Conservation (phyloP, 2,329 filamentous ascomycete species). For the Ilyonectria mors-panacis region DNA sequence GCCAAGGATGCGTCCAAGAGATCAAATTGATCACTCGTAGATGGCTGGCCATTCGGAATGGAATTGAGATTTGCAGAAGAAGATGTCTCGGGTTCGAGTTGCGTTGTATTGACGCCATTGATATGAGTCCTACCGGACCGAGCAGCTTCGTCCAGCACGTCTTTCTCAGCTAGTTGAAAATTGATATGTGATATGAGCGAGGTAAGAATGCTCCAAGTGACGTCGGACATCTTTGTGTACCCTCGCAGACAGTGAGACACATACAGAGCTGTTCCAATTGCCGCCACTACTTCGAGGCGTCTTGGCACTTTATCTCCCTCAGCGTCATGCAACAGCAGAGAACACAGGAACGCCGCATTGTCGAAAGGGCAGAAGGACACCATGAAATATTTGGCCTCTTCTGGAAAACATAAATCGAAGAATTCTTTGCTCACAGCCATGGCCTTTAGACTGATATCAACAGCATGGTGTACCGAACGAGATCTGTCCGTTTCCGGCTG, state of each 20-base stretch:
- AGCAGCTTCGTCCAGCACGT: neutral
- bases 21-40: neutral
- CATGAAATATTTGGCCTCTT: neutral
- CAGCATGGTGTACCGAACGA: neutral
- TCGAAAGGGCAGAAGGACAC: slow-evolving; percentile 3
- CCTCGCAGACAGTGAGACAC: neutral
- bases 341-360: neutral
- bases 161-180: neutral
- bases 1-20: neutral
- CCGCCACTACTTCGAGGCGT: neutral
- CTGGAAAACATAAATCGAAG: neutral
- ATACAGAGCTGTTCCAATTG: neutral
- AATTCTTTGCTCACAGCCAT: slow-evolving; percentile 1
- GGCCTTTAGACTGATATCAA: neutral
- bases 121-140: neutral
- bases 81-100: too few species aligned
- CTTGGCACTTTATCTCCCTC: neutral
- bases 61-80: neutral
- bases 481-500: neutral
- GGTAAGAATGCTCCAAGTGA: neutral
- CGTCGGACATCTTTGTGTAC: neutral
- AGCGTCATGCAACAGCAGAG: neutral
- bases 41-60: neutral
- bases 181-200: neutral
- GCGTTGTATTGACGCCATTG: neutral